Evolutionary conservation across 2,329 filamentous ascomycete species (phyloP).

Genomic region (Penicillium thymicola): DNA sequence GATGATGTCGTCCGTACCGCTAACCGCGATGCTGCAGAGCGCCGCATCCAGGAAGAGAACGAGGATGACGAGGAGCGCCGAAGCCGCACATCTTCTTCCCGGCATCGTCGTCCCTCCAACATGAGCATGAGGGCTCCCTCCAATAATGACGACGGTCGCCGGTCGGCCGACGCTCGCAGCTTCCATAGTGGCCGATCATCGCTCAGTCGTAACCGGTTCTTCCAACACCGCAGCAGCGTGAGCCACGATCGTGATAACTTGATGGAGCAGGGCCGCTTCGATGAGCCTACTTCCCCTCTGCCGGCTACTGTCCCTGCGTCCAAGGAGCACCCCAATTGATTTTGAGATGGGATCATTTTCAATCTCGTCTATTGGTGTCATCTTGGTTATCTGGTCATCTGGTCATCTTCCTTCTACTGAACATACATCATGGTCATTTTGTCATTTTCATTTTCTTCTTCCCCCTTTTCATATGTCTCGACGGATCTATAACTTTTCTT

Average conservation of each 20-base stretch:
- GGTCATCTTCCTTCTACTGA: not conserved
- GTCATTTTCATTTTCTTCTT: not conserved
- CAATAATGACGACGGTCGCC: conserved; percentile 18
- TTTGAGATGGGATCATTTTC: not conserved
- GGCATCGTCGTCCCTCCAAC: conserved; percentile 25
- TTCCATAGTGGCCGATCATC: conserved; percentile 35
- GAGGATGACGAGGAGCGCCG: conserved; percentile 33
- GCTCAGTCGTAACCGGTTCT: conserved; percentile 60
- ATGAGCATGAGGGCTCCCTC: conserved; percentile 25
- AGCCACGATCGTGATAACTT: conserved; percentile 39
- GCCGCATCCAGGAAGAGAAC: conserved; percentile 36
- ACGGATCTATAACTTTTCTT: not conserved
- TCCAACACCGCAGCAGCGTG: conserved; percentile 47
- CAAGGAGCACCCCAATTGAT: conserved; percentile 4
- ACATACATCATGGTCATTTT: not conserved
- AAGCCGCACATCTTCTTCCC: conserved; percentile 26
- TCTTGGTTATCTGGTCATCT: not conserved
- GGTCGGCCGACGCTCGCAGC: conserved; percentile 31
- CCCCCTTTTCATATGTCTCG: not conserved
- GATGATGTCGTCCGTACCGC: conserved; percentile 38
- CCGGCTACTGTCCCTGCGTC: not conserved
- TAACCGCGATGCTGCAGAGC: conserved; percentile 42
- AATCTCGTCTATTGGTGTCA: not conserved
- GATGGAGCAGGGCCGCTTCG: conserved; percentile 48
- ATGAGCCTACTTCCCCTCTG: conserved; percentile 15